phyloP scores from a whole-genome alignment of 2,329 filamentous ascomycete species.

The Nectriaceae sp. region DNA sequence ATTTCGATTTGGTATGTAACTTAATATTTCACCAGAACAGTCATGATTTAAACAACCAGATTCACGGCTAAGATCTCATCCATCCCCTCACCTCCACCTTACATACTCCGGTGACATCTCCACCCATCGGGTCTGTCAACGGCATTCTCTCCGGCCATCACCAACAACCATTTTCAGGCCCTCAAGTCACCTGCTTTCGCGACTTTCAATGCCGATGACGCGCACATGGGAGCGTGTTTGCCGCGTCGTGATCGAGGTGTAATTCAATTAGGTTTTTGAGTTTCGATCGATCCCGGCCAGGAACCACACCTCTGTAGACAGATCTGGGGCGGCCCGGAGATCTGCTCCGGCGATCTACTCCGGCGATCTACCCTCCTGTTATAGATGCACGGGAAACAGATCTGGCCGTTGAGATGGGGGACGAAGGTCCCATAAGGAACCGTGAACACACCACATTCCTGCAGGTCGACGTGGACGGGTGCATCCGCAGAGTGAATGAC shows the following conservation, averaged over 20 bases:
- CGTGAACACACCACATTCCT: no score
- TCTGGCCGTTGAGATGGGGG: no score
- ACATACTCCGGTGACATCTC: slow-evolving; percentile 4
- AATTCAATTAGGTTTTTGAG: not conserved
- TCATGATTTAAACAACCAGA: not conserved
- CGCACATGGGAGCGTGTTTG: not conserved
- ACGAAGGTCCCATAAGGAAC: no score
- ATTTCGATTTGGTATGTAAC: slow-evolving; percentile 17
- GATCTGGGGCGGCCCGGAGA: no score
- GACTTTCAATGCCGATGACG: not conserved
- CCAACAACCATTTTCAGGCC: no score
- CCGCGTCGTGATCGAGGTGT: not conserved
- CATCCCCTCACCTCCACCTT: not conserved
- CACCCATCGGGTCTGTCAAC: slow-evolving; percentile 6
- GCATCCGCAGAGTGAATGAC: no score
- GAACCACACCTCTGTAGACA: no score
- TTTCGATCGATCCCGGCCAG: no score
- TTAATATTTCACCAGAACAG: not conserved
- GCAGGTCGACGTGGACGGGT: no score
- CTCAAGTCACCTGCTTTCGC: slow-evolving; percentile 2
- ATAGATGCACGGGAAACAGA: no score
- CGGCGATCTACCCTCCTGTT: no score
- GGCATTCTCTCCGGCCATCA: slow-evolving; percentile 19
- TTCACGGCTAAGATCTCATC: not conserved
- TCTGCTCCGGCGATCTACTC: no score